Percentiles rank a stretch among this genome's conserved stretches.
phyloP scores from a whole-genome alignment of 1,284 basidiomycete species.

The Cryptococcus sp. region DNA sequence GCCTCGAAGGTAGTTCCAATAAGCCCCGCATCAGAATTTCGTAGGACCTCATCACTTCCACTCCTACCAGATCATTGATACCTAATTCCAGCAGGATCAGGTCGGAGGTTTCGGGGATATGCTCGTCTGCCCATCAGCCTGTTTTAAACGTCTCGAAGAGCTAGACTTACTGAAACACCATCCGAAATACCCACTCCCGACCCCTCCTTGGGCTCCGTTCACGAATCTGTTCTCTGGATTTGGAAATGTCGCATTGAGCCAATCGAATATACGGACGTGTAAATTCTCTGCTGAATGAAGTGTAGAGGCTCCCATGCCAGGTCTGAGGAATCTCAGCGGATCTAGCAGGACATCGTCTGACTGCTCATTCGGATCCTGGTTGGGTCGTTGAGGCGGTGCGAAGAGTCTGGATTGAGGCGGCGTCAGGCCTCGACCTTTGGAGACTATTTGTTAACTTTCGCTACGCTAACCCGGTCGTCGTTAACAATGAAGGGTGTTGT shows the following conservation, averaged over 20 bases:
- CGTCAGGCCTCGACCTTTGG: conserved; percentile 38
- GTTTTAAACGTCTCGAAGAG: not conserved
- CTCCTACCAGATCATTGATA: conserved; percentile 39
- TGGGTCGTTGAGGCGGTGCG: not conserved
- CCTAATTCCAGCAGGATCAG: conserved; percentile 42
- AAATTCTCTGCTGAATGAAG: conserved; percentile 46
- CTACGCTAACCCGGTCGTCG: not conserved
- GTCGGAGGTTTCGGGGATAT: conserved; percentile 39
- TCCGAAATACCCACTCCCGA: conserved; percentile 41
- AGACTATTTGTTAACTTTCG: conserved; percentile 18
- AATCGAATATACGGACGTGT: conserved; percentile 42
- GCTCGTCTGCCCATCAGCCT: conserved; percentile 30
- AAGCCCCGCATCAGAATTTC: conserved; percentile 39
- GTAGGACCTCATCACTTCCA: conserved; percentile 32
- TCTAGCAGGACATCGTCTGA: not conserved
- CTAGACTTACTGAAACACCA: conserved; percentile 43
- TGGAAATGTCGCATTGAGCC: conserved; percentile 41
- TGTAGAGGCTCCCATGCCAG: conserved; percentile 25
- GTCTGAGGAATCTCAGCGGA: not conserved
- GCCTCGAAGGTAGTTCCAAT: conserved; percentile 34
- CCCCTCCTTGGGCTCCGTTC: conserved; percentile 45
- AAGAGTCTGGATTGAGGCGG: conserved; percentile 6
- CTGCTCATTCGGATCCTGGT: not conserved
- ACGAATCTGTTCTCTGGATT: conserved; percentile 29
- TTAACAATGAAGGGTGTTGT: no score